These are phyloP conservation scores for Aspergillus quadricinctus DNA, from an alignment of 2,329 filamentous ascomycete species.

Conservation along the genomic window DNA sequence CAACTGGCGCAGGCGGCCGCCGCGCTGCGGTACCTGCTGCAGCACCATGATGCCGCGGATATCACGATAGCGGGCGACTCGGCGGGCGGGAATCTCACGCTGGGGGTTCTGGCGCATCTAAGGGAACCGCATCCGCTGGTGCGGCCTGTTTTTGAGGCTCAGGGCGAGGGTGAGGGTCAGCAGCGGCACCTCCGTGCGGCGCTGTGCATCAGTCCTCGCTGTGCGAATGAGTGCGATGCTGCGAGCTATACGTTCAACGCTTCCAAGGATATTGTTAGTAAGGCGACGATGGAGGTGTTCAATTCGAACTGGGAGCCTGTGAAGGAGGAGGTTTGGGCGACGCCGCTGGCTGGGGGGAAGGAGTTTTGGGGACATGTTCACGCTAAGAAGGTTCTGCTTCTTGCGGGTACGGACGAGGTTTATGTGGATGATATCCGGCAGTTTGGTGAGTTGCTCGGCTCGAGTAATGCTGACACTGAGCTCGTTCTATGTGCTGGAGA, in stretches of 20 bases:
- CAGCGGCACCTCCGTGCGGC: neutral
- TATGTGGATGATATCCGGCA: conserved; percentile 2
- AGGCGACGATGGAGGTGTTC: neutral
- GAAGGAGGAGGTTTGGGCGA: conserved; percentile 3
- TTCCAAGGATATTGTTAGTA: neutral
- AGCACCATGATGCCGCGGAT: neutral
- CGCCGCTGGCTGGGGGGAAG: neutral
- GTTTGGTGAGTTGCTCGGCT: neutral
- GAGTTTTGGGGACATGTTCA: neutral
- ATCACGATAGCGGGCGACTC: conserved; percentile 13
- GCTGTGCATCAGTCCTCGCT: neutral
- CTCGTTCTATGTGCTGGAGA: neutral
- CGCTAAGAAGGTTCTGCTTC: conserved; percentile 1
- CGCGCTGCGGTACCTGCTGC: conserved; percentile 1
- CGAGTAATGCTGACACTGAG: neutral
- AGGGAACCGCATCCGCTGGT: neutral
- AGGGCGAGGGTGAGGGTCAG: neutral
- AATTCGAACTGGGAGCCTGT: conserved; percentile 3
- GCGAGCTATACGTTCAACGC: neutral
- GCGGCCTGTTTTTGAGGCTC: neutral
- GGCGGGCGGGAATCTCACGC: conserved; percentile 2
- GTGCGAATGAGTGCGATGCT: neutral
- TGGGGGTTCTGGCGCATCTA: neutral
- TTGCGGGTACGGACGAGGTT: conserved; percentile 3
- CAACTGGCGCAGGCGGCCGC: conserved; percentile 5